Evolutionary conservation across 202 grass and related monocot species (phyloP), one percentile per base, ranked within the genome.

Genomic region (Thinopyrum obtusiflorum): DNA sequence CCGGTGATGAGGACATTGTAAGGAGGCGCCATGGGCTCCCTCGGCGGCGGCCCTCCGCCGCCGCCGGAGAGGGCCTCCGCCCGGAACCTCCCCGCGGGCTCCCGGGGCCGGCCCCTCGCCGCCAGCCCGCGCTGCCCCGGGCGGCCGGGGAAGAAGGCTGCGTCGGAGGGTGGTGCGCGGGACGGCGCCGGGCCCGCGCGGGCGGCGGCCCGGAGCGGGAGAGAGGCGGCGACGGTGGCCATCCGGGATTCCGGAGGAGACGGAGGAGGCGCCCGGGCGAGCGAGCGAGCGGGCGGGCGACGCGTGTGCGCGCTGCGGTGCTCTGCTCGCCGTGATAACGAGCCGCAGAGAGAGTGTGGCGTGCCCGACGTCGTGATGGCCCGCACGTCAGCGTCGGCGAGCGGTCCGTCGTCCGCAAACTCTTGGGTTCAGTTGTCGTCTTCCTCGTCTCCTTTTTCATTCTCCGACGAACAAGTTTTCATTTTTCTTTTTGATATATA

Each of bases 1-100:
- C 96, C 96, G 24, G 96, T 98, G 85, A 98, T 96, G 65, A 98
- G 87, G 18, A 98, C 90, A 83, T 95, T 96, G 78, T 92, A 98
- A 65, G 90, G 96, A 4, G 91, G 93, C 7, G 88, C 55, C 91
- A 94, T 98, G 17, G 88, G 82, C 18, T 92, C 91, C 79, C 46
- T 92, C 61, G 24, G 51, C 26, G 9, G 31, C 18, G 10, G 80
- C 62, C 80, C 46, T 8, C 84, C 61, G 69, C 78, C 86, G 61
- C 82, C 61, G 64, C 84, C 86, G 62, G 86, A 17, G 57, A 37
- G 27, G 14, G 88, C 65, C 65, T 91, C 90, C 33, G 61, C 78
- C 63, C 83, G 67, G 42, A 86, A 15, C 33, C 86, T 9, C 39
- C 26, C 70, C 1, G 13, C 81, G 3, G 73, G 55, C 20, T 47